Conservation (phyloP, 2,329 filamentous ascomycete species). For the Aspergillus unguis region DNA sequence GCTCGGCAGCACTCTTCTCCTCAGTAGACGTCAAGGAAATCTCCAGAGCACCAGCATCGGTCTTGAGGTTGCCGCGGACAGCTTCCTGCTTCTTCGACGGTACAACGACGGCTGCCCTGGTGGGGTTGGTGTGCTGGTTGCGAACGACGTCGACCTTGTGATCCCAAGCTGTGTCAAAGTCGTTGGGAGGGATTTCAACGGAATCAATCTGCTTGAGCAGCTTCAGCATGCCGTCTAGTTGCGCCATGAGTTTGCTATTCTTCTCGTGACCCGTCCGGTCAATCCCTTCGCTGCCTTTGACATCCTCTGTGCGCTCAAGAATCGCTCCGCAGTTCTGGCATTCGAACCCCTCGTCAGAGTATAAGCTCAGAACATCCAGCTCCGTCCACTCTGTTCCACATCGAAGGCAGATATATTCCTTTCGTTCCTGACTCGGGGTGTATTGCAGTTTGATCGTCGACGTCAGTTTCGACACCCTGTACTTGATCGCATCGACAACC, state of each 20-base stretch:
- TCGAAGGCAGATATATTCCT: slow-evolving; percentile 80
- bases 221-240: slow-evolving; percentile 46
- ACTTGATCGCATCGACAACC: slow-evolving; percentile 95
- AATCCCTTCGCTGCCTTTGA: slow-evolving; percentile 42
- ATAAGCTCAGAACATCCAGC: slow-evolving; percentile 80
- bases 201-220: slow-evolving; percentile 49
- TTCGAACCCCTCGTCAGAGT: slow-evolving; percentile 66
- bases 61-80: slow-evolving; percentile 43
- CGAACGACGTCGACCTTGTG: slow-evolving; percentile 46
- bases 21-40: slow-evolving; percentile 49
- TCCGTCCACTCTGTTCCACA: slow-evolving; percentile 86
- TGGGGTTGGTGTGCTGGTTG: slow-evolving; percentile 42
- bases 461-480: slow-evolving; percentile 81
- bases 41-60: slow-evolving; percentile 44
- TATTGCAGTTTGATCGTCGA: slow-evolving; percentile 83
- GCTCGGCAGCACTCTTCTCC: slow-evolving; percentile 49
- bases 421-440: slow-evolving; percentile 76
- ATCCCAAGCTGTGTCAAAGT: slow-evolving; percentile 50
- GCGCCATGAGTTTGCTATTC: slow-evolving; percentile 48
- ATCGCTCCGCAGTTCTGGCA: slow-evolving; percentile 71
- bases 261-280: slow-evolving; percentile 50
- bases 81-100: slow-evolving; percentile 38
- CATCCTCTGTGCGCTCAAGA: slow-evolving; percentile 45
- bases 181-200: slow-evolving; percentile 47
- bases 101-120: slow-evolving; percentile 41